Base-by-base conservation (phyloP, 768 basidiomycete genomes). In the Chiua virens region DNA sequence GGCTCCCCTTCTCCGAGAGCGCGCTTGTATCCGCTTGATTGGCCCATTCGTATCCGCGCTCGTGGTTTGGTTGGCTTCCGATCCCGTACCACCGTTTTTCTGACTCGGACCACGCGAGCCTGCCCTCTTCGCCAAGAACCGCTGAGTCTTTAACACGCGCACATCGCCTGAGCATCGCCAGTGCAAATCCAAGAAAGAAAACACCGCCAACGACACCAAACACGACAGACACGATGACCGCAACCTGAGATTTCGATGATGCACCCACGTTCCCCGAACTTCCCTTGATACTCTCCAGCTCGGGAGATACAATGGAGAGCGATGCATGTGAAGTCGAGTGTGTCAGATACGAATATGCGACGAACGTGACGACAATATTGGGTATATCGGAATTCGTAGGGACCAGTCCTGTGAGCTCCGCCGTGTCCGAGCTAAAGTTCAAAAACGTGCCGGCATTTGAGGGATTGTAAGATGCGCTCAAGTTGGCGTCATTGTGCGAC, bases 11-110 rank as follows among this genome's bases (percentile, higher is more conserved):
- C 41, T 71, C 68, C n/a, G 61, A 66, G 11, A 40, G 40, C 14
- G 62, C 60, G 30, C 61, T 67, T 32, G 48, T 54, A 36, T 68
- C 63, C 21, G 59, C 65, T 46, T 66, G 62, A 18, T 62, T 63
- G 30, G 52, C 61, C 70, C 65, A 67, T 37, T 67, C 66, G 34
- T 69, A 71, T 13, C 70, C 68, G 32, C 36, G 55, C 6, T 68
- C 61, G 18, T 48, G 4, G 10, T 41, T 53, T 37, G 15, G 23
- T 21, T 54, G 53, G 56, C 41, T 66, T 15, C 68, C 73, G 44
- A 86, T 71, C 18, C 82, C 83, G 59, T 89, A 87, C 84, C 86
- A 89, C 56, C 73, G 78, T 53, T 77, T 80, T 54, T 89, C 88
- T 53, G 79, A 79, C 43, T 81, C 82, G 17, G 80, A 80, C 79